These are phyloP conservation scores for Lachancea thermotolerans DNA, from an alignment of 805 yeast species.

Conservation along the genomic window DNA sequence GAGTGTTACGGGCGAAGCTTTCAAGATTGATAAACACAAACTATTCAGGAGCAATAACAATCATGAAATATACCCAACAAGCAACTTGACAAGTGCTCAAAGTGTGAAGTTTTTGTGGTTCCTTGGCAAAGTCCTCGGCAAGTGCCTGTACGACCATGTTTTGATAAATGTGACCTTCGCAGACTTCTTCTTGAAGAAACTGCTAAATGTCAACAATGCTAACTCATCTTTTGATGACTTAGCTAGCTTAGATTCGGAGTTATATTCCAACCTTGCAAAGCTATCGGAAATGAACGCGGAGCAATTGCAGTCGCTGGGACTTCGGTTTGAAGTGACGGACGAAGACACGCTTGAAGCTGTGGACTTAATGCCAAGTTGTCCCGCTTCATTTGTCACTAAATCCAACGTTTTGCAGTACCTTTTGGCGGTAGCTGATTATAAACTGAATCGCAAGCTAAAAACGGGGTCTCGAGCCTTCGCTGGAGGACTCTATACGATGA, in stretches of 20 bases:
- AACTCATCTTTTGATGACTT: slow-evolving; percentile 67
- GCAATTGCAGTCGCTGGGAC: slow-evolving; percentile 48
- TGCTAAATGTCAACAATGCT: slow-evolving; percentile 39
- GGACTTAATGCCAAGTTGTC: slow-evolving; percentile 59
- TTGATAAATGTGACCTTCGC: slow-evolving; percentile 80
- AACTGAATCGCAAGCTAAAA: slow-evolving; percentile 55
- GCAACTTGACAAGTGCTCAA: slow-evolving; percentile 18
- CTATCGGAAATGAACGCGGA: slow-evolving; percentile 47
- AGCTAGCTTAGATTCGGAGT: slow-evolving; percentile 57
- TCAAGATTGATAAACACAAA: slow-evolving; percentile 34
- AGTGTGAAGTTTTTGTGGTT: slow-evolving; percentile 42
- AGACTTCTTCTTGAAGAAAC: slow-evolving; percentile 70
- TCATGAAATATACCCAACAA: slow-evolving; percentile 62
- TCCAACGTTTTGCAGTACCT: slow-evolving; percentile 65
- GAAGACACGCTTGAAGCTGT: slow-evolving; percentile 38
- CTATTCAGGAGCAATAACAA: slow-evolving; percentile 41
- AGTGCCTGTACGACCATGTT: slow-evolving; percentile 78
- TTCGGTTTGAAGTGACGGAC: slow-evolving; percentile 62
- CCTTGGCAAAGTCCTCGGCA: slow-evolving; percentile 79
- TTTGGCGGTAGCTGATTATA: slow-evolving; percentile 70
- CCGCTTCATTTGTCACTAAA: slow-evolving; percentile 45
- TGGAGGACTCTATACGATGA: slow-evolving; percentile 59
- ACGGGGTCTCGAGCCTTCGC: slow-evolving; percentile 58
- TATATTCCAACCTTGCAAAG: slow-evolving; percentile 59
- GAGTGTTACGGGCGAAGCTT: slow-evolving; percentile 61